phyloP scores from a whole-genome alignment of 495 filamentous ascomycete species.

The Symbiotaphrina buchneri region DNA sequence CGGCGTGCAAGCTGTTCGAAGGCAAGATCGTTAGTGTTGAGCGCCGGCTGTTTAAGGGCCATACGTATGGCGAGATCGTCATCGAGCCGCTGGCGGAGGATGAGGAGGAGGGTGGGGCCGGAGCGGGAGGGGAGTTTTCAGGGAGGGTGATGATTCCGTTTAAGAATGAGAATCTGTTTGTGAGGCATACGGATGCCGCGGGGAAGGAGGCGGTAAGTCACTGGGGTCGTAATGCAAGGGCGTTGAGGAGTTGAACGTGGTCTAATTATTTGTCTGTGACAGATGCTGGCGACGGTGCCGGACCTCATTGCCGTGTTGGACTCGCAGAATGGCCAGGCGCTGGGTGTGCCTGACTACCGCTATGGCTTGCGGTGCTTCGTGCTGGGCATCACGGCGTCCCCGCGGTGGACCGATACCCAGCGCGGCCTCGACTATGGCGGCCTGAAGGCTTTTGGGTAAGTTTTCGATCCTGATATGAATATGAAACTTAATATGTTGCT shows the following conservation, averaged over 20 bases:
- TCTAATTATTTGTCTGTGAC: too few species aligned
- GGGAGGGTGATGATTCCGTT: conserved; percentile 31
- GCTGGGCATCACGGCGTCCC: conserved; percentile 30
- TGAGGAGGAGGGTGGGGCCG: conserved; percentile 5
- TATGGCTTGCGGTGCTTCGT: conserved; percentile 35
- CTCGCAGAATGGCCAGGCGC: conserved; percentile 29
- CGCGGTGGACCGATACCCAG: conserved; percentile 27
- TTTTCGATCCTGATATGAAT: too few species aligned
- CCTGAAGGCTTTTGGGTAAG: conserved; percentile 26
- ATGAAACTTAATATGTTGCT: too few species aligned
- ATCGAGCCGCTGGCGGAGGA: conserved; percentile 20
- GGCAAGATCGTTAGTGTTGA: conserved; percentile 39
- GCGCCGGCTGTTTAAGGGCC: conserved; percentile 27
- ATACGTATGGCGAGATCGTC: conserved; percentile 27
- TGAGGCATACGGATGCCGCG: conserved; percentile 14
- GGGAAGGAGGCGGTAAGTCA: conserved; percentile 18
- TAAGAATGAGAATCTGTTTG: conserved; percentile 42
- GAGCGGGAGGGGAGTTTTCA: conserved; percentile 7
- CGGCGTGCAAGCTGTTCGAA: conserved; percentile 29
- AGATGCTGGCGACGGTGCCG: conserved; percentile 31
- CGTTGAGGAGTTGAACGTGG: too few species aligned
- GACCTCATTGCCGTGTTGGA: conserved; percentile 40
- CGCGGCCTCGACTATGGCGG: conserved; percentile 27
- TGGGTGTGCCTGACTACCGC: conserved; percentile 37
- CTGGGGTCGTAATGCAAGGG: too few species aligned